Conservation (phyloP, 345 rosid genomes). For the Citrus reticulata region DNA sequence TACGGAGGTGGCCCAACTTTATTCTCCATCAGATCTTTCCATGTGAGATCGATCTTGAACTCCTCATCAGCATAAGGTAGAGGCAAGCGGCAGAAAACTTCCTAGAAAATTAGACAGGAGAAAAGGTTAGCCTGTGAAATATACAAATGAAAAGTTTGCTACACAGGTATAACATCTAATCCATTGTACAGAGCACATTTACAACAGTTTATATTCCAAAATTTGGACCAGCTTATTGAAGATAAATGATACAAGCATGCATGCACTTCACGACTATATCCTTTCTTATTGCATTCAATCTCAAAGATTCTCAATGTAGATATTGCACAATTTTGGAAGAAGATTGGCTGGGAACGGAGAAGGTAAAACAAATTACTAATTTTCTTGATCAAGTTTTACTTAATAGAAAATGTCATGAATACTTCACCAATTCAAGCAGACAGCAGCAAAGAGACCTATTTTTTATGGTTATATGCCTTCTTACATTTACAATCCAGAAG, state of each 20-base stretch:
- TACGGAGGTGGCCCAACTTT: conserved; percentile 79
- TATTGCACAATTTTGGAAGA: neutral
- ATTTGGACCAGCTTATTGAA: neutral
- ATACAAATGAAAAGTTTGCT: neutral
- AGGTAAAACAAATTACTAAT: neutral
- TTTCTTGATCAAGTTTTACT: neutral
- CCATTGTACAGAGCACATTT: neutral
- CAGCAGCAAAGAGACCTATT: neutral
- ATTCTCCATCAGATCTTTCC: conserved; percentile 49
- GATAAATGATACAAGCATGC: neutral
- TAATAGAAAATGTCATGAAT: neutral
- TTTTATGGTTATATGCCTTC: neutral
- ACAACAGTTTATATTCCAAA: neutral
- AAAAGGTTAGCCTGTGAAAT: conserved; percentile 19
- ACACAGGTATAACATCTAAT: neutral
- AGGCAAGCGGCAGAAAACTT: conserved; percentile 71
- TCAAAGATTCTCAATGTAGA: neutral
- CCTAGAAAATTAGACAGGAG: conserved; percentile 35
- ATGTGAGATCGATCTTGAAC: conserved; percentile 70
- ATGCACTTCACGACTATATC: neutral
- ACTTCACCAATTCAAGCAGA: neutral
- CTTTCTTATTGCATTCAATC: neutral
- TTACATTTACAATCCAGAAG: neutral
- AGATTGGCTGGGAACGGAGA: neutral
- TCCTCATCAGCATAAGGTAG: conserved; percentile 78